A percentile compares a stretch with the other conserved stretches of the same genome.
Evolutionary conservation across 2,329 filamentous ascomycete genomes (phyloP).

Genomic region (Hymenoscyphus salicellus): DNA sequence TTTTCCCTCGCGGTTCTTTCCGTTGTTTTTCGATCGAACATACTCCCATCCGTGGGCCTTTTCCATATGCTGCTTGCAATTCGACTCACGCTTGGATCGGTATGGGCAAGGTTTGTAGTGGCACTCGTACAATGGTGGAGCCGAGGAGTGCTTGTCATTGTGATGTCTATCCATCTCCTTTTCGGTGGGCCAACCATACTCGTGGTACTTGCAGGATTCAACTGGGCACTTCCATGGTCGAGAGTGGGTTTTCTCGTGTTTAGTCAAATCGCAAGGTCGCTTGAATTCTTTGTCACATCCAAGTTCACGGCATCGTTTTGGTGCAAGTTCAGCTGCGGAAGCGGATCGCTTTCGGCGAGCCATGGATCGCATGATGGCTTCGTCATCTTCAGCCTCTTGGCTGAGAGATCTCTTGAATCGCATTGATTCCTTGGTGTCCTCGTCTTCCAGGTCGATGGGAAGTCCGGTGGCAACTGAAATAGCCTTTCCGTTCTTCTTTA

Average conservation of each 20-base stretch:
- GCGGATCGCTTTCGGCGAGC: slow-evolving; percentile 93
- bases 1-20: slow-evolving; percentile 50
- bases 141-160: slow-evolving; percentile 88
- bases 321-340: slow-evolving; percentile 76
- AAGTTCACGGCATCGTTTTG: slow-evolving; percentile 70
- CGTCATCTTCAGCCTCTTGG: slow-evolving; percentile 72
- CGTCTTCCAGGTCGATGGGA: slow-evolving; percentile 54
- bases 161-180: slow-evolving; percentile 95
- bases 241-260: slow-evolving; percentile 97
- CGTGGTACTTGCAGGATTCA: slow-evolving; percentile 81
- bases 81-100: slow-evolving; percentile 91
- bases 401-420: slow-evolving; percentile 65
- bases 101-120: slow-evolving; percentile 81
- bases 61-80: slow-evolving; percentile 99
- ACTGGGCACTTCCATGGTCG: slow-evolving; percentile 92
- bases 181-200: slow-evolving; percentile 91
- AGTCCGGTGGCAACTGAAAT: slow-evolving; percentile 73
- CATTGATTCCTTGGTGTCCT: slow-evolving; percentile 47
- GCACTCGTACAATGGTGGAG: slow-evolving; percentile 81
- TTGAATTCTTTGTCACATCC: slow-evolving; percentile 91
- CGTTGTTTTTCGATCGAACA: slow-evolving; percentile 87
- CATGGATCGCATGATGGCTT: slow-evolving; percentile 86
- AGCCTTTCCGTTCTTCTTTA: slow-evolving; percentile 74
- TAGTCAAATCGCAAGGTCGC: slow-evolving; percentile 93
- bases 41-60: slow-evolving; percentile 93